These are phyloP conservation scores for Pestalotiopsis sp. DNA, from an alignment of 2,329 filamentous ascomycete genomes.

Conservation along the genomic window DNA sequence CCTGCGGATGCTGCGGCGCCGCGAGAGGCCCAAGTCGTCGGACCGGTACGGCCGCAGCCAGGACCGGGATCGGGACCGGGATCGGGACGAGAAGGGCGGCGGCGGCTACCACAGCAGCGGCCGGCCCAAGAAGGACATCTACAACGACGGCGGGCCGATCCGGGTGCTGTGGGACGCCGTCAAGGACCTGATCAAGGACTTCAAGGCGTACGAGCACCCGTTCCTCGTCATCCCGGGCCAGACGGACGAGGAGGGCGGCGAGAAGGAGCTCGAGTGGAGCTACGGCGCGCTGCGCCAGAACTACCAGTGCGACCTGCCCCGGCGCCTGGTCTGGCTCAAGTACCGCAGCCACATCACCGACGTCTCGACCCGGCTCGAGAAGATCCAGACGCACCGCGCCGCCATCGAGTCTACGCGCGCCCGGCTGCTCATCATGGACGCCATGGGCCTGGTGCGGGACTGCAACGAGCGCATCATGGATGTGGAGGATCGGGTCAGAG, in stretches of 20 bases:
- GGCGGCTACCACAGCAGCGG: background rate
- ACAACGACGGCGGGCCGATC: background rate
- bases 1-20: constrained; percentile 1
- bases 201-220: constrained; percentile 5
- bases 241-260: constrained; percentile 1
- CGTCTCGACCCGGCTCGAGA: background rate
- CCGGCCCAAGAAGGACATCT: background rate
- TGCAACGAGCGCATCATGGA: background rate
- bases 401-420: constrained; percentile 1
- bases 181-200: constrained; percentile 7
- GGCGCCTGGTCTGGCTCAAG: constrained; percentile 6
- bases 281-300: constrained; percentile 2
- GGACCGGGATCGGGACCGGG: background rate
- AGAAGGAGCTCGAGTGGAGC: constrained; percentile 10
- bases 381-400: background rate
- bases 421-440: background rate
- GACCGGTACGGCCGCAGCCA: background rate
- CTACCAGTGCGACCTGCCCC: constrained; percentile 1
- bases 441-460: background rate
- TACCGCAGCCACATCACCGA: background rate
- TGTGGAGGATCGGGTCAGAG: background rate
- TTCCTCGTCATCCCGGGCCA: constrained; percentile 4
- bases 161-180: constrained; percentile 5
- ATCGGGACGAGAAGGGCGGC: background rate
- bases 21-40: background rate